Conservation (phyloP, 768 basidiomycete species). For the Trichaptum fuscoviolaceum region DNA sequence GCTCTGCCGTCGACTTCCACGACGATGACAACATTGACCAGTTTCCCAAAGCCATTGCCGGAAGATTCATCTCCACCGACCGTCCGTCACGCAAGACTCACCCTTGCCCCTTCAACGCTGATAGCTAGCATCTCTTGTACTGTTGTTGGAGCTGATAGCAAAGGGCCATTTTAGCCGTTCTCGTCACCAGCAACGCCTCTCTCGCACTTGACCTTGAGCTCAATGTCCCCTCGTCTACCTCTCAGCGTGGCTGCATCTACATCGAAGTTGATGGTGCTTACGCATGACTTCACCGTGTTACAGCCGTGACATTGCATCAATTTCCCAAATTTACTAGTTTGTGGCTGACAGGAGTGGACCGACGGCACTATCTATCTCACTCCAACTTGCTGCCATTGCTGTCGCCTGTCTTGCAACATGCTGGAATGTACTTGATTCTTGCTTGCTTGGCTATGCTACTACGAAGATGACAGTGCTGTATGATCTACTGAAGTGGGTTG, state of each 20-base stretch:
- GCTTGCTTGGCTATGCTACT: too few species aligned
- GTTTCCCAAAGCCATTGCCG: constrained; percentile 52
- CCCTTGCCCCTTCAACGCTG: constrained; percentile 16
- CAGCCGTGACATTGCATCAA: constrained; percentile 26
- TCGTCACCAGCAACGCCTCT: constrained; percentile 8
- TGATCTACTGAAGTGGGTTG: too few species aligned
- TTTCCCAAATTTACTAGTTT: constrained; percentile 43
- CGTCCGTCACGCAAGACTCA: constrained; percentile 32
- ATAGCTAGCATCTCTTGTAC: constrained; percentile 9
- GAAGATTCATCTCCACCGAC: constrained; percentile 32
- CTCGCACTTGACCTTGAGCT: constrained; percentile 12
- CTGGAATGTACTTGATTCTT: too few species aligned
- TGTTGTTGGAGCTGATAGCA: constrained; percentile 5
- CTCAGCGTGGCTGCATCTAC: constrained; percentile 10
- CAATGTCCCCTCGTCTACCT: constrained; percentile 1
- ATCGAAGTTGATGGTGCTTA: constrained; percentile 16
- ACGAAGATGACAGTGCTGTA: too few species aligned
- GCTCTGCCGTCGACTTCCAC: not conserved
- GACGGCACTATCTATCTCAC: too few species aligned
- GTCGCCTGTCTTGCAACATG: too few species aligned
- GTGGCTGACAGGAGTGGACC: too few species aligned
- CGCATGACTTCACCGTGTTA: constrained; percentile 20
- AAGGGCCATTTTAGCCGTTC: constrained; percentile 3
- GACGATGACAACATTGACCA: constrained; percentile 23
- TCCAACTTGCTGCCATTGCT: too few species aligned